A percentile compares a stretch with the other conserved stretches of the same genome.
These are phyloP conservation scores for Cladosporium halotolerans DNA, from an alignment of 2,329 filamentous ascomycete genomes.

Conservation along the genomic window DNA sequence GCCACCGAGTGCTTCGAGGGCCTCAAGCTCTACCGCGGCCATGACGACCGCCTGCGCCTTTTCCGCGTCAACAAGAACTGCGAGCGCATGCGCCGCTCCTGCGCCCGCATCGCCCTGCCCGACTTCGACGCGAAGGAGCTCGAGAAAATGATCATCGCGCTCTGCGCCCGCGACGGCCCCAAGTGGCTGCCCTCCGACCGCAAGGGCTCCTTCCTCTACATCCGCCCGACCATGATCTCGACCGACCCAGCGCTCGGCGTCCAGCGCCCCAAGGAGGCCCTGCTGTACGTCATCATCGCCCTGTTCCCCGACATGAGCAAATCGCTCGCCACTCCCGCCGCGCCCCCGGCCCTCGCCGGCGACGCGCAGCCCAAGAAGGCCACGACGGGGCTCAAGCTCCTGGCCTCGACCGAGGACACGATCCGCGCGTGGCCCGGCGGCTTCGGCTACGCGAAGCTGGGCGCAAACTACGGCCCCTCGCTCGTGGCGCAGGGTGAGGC, in stretches of 20 bases:
- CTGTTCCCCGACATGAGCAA: conserved; percentile 42
- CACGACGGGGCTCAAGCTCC: conserved; percentile 6
- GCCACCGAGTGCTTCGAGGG: conserved; percentile 88
- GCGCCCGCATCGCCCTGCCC: conserved; percentile 64
- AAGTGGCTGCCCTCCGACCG: conserved; percentile 70
- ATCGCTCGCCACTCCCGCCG: conserved; percentile 23
- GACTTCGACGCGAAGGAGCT: conserved; percentile 64
- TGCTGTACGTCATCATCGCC: conserved; percentile 71
- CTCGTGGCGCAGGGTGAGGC: conserved; percentile 74
- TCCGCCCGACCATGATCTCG: conserved; percentile 67
- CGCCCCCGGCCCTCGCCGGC: conserved; percentile 23
- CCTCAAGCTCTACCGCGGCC: conserved; percentile 62
- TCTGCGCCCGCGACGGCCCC: conserved; percentile 64
- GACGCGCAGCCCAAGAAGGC: conserved; percentile 16
- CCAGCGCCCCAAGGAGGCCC: conserved; percentile 70
- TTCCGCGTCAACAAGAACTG: conserved; percentile 70
- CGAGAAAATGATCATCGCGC: conserved; percentile 62
- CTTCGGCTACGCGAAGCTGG: conserved; percentile 86
- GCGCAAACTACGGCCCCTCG: conserved; percentile 86
- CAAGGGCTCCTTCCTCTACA: conserved; percentile 68
- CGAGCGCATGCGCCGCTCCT: conserved; percentile 52
- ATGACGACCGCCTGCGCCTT: conserved; percentile 64
- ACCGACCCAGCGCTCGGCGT: conserved; percentile 75
- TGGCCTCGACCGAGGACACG: conserved; percentile 64
- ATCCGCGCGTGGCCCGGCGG: conserved; percentile 90